Percentiles rank a stretch among this genome's conserved stretches.
phyloP scores from a whole-genome alignment of 306 rosid species.

The Sindora glabra region DNA sequence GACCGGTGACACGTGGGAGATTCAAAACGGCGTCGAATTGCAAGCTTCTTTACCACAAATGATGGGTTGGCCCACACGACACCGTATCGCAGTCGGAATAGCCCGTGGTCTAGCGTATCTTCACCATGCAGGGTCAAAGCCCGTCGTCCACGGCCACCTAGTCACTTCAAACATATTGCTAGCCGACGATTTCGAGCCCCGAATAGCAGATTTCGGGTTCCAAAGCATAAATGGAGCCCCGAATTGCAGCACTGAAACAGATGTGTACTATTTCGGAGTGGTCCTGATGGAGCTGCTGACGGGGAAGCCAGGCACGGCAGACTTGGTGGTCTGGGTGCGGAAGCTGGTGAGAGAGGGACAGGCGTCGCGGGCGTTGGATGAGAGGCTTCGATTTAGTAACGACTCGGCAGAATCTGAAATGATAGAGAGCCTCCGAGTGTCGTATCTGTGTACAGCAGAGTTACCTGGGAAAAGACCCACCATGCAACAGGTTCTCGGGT shows the following conservation, averaged over 20 bases:
- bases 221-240: no score
- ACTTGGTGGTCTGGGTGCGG: slow-evolving; percentile 80
- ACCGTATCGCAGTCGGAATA: slow-evolving; percentile 80
- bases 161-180: slow-evolving; percentile 64
- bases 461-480: slow-evolving; percentile 77
- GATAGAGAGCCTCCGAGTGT: slow-evolving; percentile 88
- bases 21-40: slow-evolving; percentile 28
- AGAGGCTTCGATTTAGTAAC: slow-evolving; percentile 30
- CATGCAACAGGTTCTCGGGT: slow-evolving; percentile 83
- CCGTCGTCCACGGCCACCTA: slow-evolving; percentile 78
- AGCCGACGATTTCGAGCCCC: slow-evolving; percentile 63
- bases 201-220: slow-evolving; percentile 74
- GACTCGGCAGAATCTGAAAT: slow-evolving; percentile 52
- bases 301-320: slow-evolving; percentile 70
- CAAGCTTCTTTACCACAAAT: slow-evolving; percentile 39
- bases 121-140: slow-evolving; percentile 85
- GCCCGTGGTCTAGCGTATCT: slow-evolving; percentile 93
- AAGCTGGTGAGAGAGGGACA: slow-evolving; percentile 69
- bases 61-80: slow-evolving; percentile 75
- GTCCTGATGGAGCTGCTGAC: slow-evolving; percentile 87
- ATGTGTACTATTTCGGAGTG: slow-evolving; percentile 90
- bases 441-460: slow-evolving; percentile 87
- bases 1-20: slow-evolving; percentile 89
- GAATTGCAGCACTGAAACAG: slow-evolving; percentile 46
- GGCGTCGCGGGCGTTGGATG: slow-evolving; percentile 44